phyloP scores from a whole-genome alignment of 1,139 yeast genomes.

The Fermentozyma sake region DNA sequence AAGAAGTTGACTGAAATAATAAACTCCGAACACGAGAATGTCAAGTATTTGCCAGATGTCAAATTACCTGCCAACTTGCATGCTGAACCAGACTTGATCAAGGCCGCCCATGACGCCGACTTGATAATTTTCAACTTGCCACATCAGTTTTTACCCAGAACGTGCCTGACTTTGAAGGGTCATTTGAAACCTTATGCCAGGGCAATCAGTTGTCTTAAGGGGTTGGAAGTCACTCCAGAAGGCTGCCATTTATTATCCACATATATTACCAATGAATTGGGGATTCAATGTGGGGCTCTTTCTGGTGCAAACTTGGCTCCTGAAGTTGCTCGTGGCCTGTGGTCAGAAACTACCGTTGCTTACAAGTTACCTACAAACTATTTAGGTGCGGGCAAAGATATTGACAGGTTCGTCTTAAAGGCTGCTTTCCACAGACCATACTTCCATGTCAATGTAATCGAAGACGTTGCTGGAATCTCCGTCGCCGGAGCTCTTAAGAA shows the following conservation, averaged over 20 bases:
- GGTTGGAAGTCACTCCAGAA: conserved; percentile 41
- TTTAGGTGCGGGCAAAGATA: conserved; percentile 39
- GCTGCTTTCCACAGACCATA: conserved; percentile 45
- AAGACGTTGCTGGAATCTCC: conserved; percentile 46
- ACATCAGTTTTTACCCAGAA: conserved; percentile 42
- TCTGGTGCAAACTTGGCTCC: conserved; percentile 49
- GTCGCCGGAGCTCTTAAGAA: conserved; percentile 50
- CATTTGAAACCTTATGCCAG: conserved; percentile 34
- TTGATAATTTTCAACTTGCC: conserved; percentile 45
- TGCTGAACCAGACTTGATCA: conserved; percentile 37
- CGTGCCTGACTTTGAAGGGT: conserved; percentile 37
- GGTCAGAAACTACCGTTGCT: conserved; percentile 51
- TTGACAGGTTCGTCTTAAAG: conserved; percentile 37
- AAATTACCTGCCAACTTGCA: conserved; percentile 39
- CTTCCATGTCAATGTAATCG: conserved; percentile 45
- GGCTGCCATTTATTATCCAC: conserved; percentile 45
- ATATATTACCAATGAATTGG: conserved; percentile 40
- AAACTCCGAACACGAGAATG: conserved; percentile 42
- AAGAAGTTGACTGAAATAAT: conserved; percentile 42
- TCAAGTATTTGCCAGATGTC: conserved; percentile 43
- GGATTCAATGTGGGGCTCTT: conserved; percentile 43
- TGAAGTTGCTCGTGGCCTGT: conserved; percentile 43
- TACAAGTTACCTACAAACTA: conserved; percentile 38
- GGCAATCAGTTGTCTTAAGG: conserved; percentile 47
- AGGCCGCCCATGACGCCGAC: conserved; percentile 40